Evolutionary conservation across 1,284 basidiomycete genomes (phyloP).

Genomic region (Puccinia triticina): DNA sequence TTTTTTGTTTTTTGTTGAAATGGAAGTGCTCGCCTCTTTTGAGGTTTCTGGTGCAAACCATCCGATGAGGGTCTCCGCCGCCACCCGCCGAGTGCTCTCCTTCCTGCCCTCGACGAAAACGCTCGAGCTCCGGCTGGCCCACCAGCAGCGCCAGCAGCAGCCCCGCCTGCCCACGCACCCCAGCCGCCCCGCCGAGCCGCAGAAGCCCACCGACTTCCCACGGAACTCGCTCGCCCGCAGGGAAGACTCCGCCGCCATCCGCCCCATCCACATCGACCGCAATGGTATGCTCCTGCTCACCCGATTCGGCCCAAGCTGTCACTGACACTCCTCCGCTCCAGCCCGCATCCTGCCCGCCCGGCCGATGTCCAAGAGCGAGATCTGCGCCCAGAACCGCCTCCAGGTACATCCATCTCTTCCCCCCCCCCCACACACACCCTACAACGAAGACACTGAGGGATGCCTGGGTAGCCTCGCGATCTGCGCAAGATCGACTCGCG

Average conservation of each 20-base stretch:
- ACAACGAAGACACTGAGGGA: neutral
- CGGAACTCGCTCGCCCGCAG: slow-evolving; percentile 9
- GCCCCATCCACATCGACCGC: slow-evolving; percentile 30
- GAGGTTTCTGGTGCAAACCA: too few relatives aligned
- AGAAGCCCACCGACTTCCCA: neutral
- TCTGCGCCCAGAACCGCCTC: slow-evolving; percentile 83
- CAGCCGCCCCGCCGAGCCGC: too few relatives aligned
- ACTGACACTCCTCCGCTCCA: neutral
- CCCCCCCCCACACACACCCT: neutral
- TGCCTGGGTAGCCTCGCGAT: slow-evolving; percentile 76
- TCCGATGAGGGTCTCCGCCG: too few relatives aligned
- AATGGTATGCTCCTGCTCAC: slow-evolving; percentile 6
- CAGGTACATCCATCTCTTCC: slow-evolving; percentile 66
- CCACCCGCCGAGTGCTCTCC: slow-evolving; percentile 39
- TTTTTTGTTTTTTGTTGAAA: neutral
- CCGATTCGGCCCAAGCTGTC: too few relatives aligned
- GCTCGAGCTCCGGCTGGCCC: slow-evolving; percentile 32
- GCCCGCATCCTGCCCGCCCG: neutral
- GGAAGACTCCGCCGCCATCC: slow-evolving; percentile 33
- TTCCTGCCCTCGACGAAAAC: slow-evolving; percentile 37
- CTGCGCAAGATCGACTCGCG: slow-evolving; percentile 93
- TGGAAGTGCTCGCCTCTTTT: neutral
- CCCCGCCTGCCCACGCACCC: too few relatives aligned
- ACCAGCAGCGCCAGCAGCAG: neutral
- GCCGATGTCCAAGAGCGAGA: slow-evolving; percentile 68